Evolutionary conservation across 257 asterid species (phyloP).

Genomic region (Petrea volubilis): DNA sequence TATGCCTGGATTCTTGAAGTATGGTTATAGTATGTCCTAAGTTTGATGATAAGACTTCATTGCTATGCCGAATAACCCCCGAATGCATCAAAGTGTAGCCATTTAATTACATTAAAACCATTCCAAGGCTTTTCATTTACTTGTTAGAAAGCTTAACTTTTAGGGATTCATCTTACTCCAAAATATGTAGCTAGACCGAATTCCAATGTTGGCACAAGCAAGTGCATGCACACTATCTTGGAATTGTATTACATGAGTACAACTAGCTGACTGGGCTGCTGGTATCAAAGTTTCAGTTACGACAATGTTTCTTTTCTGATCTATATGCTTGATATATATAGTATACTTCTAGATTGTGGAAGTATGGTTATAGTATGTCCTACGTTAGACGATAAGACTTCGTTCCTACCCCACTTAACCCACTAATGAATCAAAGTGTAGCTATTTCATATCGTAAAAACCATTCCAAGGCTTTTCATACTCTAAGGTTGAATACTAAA

Average conservation of each 20-base stretch:
- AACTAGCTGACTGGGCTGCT: background rate
- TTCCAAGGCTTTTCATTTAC: no score
- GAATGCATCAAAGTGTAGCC: conserved; percentile 1
- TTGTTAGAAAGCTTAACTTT: conserved; percentile 4
- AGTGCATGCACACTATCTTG: background rate
- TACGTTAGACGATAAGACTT: background rate
- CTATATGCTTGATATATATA: background rate
- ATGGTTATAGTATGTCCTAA: background rate
- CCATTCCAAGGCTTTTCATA: background rate
- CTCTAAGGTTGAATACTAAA: background rate
- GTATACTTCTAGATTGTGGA: background rate
- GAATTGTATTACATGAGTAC: background rate
- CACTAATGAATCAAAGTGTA: background rate
- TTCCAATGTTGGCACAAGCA: background rate
- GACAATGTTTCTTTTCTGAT: background rate
- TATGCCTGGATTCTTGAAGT: conserved; percentile 1
- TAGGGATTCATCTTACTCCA: conserved; percentile 3
- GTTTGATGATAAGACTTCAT: background rate
- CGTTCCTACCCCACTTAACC: background rate
- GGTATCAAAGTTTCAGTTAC: background rate
- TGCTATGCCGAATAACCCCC: background rate
- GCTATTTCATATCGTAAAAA: background rate
- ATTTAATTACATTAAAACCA: background rate
- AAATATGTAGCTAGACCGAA: background rate
- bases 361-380: conserved; percentile 2